Percentiles rank a stretch among this genome's conserved stretches.
Evolutionary conservation across 208 protist genomes (phyloP).

Genomic region (Polymyxa betae): DNA sequence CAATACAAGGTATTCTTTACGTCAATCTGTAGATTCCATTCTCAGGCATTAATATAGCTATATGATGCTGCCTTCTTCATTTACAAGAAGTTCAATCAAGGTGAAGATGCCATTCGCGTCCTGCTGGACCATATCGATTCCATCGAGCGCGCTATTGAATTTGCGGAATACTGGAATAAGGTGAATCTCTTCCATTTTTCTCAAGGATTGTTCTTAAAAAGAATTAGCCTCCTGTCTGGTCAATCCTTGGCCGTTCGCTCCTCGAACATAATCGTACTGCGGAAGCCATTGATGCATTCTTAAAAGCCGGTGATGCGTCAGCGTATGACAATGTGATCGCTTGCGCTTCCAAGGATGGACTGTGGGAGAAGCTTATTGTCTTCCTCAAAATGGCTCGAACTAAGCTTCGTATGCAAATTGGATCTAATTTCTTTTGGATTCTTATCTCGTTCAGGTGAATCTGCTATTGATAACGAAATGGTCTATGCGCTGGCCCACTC

Average conservation of each 20-base stretch:
- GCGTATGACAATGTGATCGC: conserved; percentile 87
- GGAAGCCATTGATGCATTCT: conserved; percentile 91
- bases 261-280: conserved; percentile 84
- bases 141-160: conserved; percentile 88
- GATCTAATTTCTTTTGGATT: not conserved
- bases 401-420: conserved; percentile 72
- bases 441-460: conserved; percentile 67
- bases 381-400: conserved; percentile 97
- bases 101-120: conserved; percentile 93
- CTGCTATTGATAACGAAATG: conserved; percentile 95
- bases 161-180: conserved; percentile 87
- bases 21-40: not conserved
- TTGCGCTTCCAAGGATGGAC: conserved; percentile 82
- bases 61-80: conserved; percentile 98
- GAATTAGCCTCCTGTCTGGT: conserved; percentile 92
- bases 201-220: too few species aligned
- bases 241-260: conserved; percentile 90
- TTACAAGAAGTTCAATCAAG: conserved; percentile 96
- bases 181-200: too few species aligned
- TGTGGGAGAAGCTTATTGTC: conserved; percentile 93
- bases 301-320: conserved; percentile 94
- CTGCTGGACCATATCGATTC: conserved; percentile 92
- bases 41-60: not conserved
- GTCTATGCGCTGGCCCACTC: conserved; percentile 93
- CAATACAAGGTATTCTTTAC: conserved; percentile 73